Percentiles rank a stretch among this genome's conserved stretches.
phyloP scores from a whole-genome alignment of 225 moss, liverwort and hornwort species.

The Physcomitrium patens region DNA sequence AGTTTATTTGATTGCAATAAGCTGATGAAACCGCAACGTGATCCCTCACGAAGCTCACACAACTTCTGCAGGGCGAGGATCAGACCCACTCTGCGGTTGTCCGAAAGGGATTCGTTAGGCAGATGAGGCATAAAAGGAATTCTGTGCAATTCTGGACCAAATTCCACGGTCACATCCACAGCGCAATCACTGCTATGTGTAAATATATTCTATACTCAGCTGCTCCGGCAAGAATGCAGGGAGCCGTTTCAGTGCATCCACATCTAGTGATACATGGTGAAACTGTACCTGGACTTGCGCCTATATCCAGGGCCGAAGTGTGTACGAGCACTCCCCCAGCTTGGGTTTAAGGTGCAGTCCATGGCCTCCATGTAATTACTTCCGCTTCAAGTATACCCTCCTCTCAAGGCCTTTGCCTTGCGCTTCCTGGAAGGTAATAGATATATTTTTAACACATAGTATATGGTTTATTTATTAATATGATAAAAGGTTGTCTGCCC shows the following conservation, averaged over 20 bases:
- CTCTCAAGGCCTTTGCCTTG: background rate
- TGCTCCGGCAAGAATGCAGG: too few species aligned
- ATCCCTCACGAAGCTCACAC: background rate
- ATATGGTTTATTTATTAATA: too few species aligned
- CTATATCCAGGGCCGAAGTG: background rate
- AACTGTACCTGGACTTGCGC: constrained; percentile 6
- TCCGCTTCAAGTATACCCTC: background rate
- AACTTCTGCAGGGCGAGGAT: background rate
- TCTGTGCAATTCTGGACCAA: too few species aligned
- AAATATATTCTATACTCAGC: too few species aligned
- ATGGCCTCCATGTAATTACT: background rate
- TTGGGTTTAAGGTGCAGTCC: background rate
- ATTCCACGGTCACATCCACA: too few species aligned
- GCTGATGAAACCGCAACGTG: background rate
- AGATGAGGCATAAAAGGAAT: background rate
- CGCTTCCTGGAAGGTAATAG: background rate
- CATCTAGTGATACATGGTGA: background rate
- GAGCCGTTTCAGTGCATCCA: background rate
- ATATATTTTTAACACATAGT: background rate
- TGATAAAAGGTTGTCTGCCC: too few species aligned
- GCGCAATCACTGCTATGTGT: too few species aligned
- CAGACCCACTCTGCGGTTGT: background rate
- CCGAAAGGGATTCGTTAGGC: background rate
- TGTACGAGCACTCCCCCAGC: constrained; percentile 11
- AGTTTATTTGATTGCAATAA: background rate